Evolutionary conservation across 2,329 filamentous ascomycete species (phyloP).

Genomic region (Cladosporium sp.): DNA sequence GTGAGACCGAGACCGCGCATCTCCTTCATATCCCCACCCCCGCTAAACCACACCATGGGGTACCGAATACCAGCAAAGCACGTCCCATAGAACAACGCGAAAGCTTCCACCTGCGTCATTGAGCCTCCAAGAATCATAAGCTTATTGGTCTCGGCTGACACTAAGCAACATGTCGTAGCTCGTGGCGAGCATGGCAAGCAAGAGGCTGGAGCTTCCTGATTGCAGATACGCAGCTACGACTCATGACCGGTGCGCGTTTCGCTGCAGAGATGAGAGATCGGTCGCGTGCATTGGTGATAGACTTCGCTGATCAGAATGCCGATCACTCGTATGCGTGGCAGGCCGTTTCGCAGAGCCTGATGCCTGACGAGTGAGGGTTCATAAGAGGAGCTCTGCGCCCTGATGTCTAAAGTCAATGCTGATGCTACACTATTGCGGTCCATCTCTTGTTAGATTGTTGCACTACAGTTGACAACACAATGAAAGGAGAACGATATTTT

Average conservation of each 20-base stretch:
- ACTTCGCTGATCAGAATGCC: slow-evolving; percentile 10
- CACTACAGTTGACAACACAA: slow-evolving; percentile 18
- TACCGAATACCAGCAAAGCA: slow-evolving; percentile 3
- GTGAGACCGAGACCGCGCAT: slow-evolving; percentile 14
- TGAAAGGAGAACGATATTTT: slow-evolving; percentile 48
- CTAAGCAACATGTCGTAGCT: slow-evolving; percentile 11
- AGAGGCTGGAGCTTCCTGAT: neutral
- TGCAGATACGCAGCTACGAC: neutral
- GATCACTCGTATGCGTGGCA: slow-evolving; percentile 1
- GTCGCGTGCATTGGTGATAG: slow-evolving; percentile 10
- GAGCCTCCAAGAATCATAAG: neutral
- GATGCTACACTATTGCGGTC: neutral
- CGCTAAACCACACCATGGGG: slow-evolving; percentile 7
- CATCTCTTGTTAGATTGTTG: neutral
- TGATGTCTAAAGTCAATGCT: neutral
- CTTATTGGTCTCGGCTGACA: slow-evolving; percentile 1
- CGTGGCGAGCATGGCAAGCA: neutral
- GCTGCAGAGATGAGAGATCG: slow-evolving; percentile 7
- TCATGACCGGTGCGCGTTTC: slow-evolving; percentile 4
- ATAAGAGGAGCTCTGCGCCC: neutral
- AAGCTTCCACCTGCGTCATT: slow-evolving; percentile 2
- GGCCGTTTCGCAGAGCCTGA: neutral
- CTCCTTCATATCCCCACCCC: neutral
- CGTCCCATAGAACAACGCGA: neutral
- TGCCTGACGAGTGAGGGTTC: neutral